Evolutionary conservation across 2,329 filamentous ascomycete species (phyloP), one percentile per base, ranked within the genome.

Genomic region (Rhinocladiella similis): DNA sequence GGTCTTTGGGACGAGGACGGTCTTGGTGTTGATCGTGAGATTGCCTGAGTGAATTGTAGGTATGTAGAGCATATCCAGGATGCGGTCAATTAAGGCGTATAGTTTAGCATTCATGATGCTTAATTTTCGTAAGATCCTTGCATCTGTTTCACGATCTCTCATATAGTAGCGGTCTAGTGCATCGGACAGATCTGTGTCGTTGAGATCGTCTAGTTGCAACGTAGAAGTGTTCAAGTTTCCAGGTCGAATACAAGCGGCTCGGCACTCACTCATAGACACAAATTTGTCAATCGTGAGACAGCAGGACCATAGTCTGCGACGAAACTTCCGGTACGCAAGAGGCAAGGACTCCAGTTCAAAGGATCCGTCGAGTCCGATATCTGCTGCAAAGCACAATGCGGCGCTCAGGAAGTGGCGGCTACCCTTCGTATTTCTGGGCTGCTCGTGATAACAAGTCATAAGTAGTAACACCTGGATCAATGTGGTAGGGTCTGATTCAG

Each of bases 391-490:
- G 13, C 42, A 56, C 6, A 41, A 42, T 5, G 54, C 54, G 19
- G 35, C 47, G n/a, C 48, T 43, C n/a, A 56, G 33, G 29, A 42
- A 52, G 43, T 56, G 39, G 14, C 29, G 47, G 25, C 54, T 48
- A 3, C 48, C 36, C 18, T 56, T 56, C 9, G 19, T 48, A 22
- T 52, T 41, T 14, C 50, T 22, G 9, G n/a, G 47, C 19, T 38
- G n/a, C n/a, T 42, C 48, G 18, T 47, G 47, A 48, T 39, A 47
- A 16, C 33, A 56, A 2, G 48, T 96, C 88, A 97, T 91, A 56
- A 96, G 80, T 18, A 97, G 80, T 22, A 97, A 79, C 3, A 90
- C 88, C 73, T 97, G 92, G 14, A 96, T 90, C 22, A 96, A 82
- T 20, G 91, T 84, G 57, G 96, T 86, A 50, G 91, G 89, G 71